Conservation (phyloP, 495 filamentous ascomycete genomes). For the Xeromyces bisporus region DNA sequence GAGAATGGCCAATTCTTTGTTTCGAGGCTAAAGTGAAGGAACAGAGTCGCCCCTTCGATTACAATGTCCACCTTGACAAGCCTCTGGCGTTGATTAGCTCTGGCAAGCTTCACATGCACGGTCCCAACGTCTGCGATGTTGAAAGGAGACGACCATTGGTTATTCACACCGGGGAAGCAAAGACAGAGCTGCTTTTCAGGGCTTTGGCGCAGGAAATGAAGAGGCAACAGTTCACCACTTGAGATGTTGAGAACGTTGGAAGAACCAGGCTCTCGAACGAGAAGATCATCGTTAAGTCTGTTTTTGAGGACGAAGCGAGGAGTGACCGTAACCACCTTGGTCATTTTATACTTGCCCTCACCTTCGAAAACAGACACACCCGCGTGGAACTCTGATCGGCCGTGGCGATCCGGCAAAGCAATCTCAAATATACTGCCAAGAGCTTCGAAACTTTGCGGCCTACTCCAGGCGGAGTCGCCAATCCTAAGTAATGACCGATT, state of each 20-base stretch:
- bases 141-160: constrained; percentile 96
- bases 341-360: constrained; percentile 93
- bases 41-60: constrained; percentile 82
- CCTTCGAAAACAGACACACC: constrained; percentile 79
- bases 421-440: constrained; percentile 84
- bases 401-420: constrained; percentile 51
- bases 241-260: constrained; percentile 63
- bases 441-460: constrained; percentile 95
- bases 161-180: constrained; percentile 88
- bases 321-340: constrained; percentile 83
- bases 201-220: constrained; percentile 69
- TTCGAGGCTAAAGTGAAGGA: constrained; percentile 79
- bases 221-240: constrained; percentile 56
- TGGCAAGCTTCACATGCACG: constrained; percentile 84
- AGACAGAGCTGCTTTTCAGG: constrained; percentile 76
- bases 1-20: constrained; percentile 94
- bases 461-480: constrained; percentile 84
- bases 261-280: constrained; percentile 78
- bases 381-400: constrained; percentile 69
- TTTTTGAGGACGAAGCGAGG: constrained; percentile 92
- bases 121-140: constrained; percentile 88
- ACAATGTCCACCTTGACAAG: constrained; percentile 78
- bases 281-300: constrained; percentile 70
- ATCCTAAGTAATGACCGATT: constrained; percentile 79
- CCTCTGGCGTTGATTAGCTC: constrained; percentile 70